Evolutionary conservation across 164 flowering plant genomes (phyloP), one percentile per base, ranked within the genome.

Genomic region (Stephania yunnanensis): DNA sequence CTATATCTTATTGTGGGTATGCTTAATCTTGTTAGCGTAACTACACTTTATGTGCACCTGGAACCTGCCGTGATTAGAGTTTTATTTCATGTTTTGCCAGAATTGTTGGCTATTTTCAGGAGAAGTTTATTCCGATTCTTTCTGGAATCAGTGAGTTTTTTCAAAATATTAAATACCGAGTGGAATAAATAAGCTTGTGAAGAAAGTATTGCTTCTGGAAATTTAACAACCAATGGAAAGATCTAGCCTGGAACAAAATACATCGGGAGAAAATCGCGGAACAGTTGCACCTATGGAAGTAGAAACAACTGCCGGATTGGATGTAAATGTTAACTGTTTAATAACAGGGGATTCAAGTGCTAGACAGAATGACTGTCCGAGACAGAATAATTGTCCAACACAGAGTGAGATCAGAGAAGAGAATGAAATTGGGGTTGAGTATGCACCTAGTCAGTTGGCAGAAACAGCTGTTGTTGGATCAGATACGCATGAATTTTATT

Each of bases 341-440:
- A 71, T 25, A 48, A 48, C 50, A n/a, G 58, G 50, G 9, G 10
- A 5, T 20, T 71, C 61, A 46, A 71, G 63, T 71, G 3, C 50
- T 10, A 48, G 22, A 45, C 73, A 25, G 30, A 48, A 71, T 19
- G 36, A 3, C 19, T 36, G 42, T 36, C 8, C 67, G n/a, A n/a
- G 2, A 8, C 50, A 22, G n/a, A 69, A 53, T 58, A 55, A 20
- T 55, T n/a, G 29, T 68, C 67, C 20, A 10, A 22, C 53, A 20
- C 73, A 69, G 30, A 82, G 25, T 53, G 46, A 44, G 25, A 64
- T 74, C 13, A 76, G 63, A n/a, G 29, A 71, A 68, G 68, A 64
- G 42, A 22, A 65, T 69, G 78, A 68, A 64, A 19, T 19, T 70
- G 75, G 72, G 22, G 58, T 71, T 74, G 76, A 66, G 48, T 13